Evolutionary conservation across 495 filamentous ascomycete genomes (phyloP), one percentile per base, ranked within the genome.

Genomic region (Aspergillus baeticus): DNA sequence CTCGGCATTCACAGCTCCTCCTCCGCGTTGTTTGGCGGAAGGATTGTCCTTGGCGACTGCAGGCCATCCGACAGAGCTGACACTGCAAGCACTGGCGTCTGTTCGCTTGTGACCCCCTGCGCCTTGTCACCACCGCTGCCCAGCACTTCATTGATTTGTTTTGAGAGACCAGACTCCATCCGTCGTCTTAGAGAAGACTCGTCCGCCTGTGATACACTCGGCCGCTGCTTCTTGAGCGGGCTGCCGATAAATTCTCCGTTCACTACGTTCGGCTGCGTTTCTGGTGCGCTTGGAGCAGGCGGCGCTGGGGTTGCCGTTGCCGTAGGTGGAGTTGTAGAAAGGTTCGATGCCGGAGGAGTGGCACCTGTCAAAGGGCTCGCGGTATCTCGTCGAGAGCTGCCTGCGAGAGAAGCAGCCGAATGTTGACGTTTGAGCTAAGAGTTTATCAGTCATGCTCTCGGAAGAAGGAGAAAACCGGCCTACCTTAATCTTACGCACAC

Each of bases 401-500:
- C 71, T 37, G 78, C 79, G 17, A 87, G 72, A 2, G 86, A 88
- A 22, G 95, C 92, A 31, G 84, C 85, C 0, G 94, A 97, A 73
- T 96, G 94, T 60, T 92, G 88, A 55, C 95, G 89, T 82, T 98
- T 98, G 34, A 98, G 83, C 93, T 98, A 61, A 21, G 21, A 50
- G 29, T 17, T 10, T 1, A 42, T 50, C n/a, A n/a, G n/a, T n/a
- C n/a, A n/a, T n/a, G n/a, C n/a, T n/a, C n/a, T n/a, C n/a, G n/a
- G n/a, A n/a, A n/a, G n/a, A n/a, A 35, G 20, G 41, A 26, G 13
- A 7, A 26, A 52, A 37, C 15, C 7, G 55, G 75, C 88, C 66
- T 82, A 95, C 93, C 75, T 90, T 91, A 63, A 99, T 96, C 68
- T 94, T 87, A 47, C 90, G 82, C 21, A 99, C 87, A 23, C 92